These are phyloP conservation scores for Eurotiales sp. DNA, from an alignment of 2,329 filamentous ascomycete genomes.

Conservation along the genomic window DNA sequence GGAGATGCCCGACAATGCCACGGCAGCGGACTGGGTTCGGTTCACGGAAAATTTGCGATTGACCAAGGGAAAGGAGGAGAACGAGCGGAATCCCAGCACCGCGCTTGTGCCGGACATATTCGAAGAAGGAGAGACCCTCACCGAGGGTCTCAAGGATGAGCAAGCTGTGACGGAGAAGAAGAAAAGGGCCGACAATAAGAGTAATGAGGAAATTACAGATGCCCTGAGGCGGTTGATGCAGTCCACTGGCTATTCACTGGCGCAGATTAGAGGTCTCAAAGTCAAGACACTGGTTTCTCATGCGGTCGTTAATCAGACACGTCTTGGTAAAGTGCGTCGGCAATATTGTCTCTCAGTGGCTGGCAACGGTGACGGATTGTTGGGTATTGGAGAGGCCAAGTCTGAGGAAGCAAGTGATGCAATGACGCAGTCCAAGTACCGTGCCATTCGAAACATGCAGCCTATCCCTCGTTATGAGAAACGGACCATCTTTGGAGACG, in stretches of 20 bases:
- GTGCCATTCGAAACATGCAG: conserved; percentile 86
- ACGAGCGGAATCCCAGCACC: conserved; percentile 48
- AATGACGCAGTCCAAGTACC: conserved; percentile 66
- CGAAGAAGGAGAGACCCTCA: conserved; percentile 36
- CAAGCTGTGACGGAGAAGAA: conserved; percentile 25
- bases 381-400: conserved; percentile 90
- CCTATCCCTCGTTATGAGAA: conserved; percentile 90
- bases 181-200: conserved; percentile 17
- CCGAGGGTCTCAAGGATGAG: conserved; percentile 24
- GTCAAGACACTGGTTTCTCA: conserved; percentile 72
- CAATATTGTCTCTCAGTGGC: conserved; percentile 74
- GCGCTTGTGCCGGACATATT: conserved; percentile 52
- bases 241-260: conserved; percentile 52
- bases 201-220: conserved; percentile 31
- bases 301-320: conserved; percentile 84
- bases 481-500: conserved; percentile 83
- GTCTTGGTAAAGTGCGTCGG: conserved; percentile 86
- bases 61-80: conserved; percentile 49
- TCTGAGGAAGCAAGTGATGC: conserved; percentile 69
- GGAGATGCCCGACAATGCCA: conserved; percentile 51
- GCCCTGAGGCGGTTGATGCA: conserved; percentile 51
- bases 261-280: conserved; percentile 52
- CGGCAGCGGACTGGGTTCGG: conserved; percentile 37
- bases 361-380: conserved; percentile 78
- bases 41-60: conserved; percentile 48